Percentiles rank a stretch among this genome's conserved stretches.
Conservation (phyloP, 306 rosid genomes). For the Vicia faba region DNA sequence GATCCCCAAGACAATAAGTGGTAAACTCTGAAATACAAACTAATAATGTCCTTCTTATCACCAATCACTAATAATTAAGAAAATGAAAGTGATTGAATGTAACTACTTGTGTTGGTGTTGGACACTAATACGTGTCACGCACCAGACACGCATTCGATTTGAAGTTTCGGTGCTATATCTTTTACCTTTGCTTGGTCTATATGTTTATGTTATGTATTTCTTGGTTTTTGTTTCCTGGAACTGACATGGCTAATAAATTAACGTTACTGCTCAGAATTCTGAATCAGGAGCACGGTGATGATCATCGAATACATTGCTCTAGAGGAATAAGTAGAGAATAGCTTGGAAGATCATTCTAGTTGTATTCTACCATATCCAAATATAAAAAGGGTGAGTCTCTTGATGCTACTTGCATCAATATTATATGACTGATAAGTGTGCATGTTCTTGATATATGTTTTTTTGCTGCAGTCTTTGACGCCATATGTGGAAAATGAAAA, state of each 20-base stretch:
- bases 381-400: constrained; percentile 2
- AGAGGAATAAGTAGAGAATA: constrained; percentile 60
- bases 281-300: constrained; percentile 34
- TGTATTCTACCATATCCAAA: constrained; percentile 30
- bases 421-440: constrained; percentile 10
- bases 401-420: constrained; percentile 27
- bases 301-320: constrained; percentile 56
- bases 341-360: constrained; percentile 60
- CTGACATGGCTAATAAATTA: constrained; percentile 35
- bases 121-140: too few relatives aligned
- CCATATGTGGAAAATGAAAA: constrained; percentile 56
- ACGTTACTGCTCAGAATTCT: constrained; percentile 39
- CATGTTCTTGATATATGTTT: constrained; percentile 25
- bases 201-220: constrained; percentile 23
- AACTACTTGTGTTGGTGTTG: too few relatives aligned
- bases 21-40: background rate
- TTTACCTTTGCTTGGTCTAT: constrained; percentile 13
- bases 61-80: background rate
- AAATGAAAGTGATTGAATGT: background rate
- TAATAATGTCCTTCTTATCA: too few relatives aligned
- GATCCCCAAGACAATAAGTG: background rate
- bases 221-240: constrained; percentile 26
- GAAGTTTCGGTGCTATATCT: background rate
- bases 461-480: constrained; percentile 48
- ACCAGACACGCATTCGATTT: background rate